phyloP scores from a whole-genome alignment of 768 basidiomycete genomes.

The Boletus coccyginus region DNA sequence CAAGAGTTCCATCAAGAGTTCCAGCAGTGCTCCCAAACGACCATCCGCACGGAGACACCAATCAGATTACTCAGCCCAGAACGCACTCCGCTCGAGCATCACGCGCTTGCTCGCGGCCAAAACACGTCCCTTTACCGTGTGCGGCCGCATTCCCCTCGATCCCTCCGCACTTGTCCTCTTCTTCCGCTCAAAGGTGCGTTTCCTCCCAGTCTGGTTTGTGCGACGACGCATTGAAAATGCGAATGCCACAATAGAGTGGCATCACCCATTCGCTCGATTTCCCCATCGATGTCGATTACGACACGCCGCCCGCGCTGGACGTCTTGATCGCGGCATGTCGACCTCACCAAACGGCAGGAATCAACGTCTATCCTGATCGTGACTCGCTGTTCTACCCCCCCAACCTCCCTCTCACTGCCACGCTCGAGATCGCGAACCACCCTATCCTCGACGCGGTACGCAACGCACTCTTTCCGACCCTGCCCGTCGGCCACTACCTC shows the following conservation, averaged over 20 bases:
- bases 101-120: slow-evolving; percentile 56
- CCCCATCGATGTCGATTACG: slow-evolving; percentile 73
- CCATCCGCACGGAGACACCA: slow-evolving; percentile 32
- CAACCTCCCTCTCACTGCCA: slow-evolving; percentile 67
- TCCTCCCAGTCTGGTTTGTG: background rate
- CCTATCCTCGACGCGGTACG: slow-evolving; percentile 79
- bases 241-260: slow-evolving; percentile 49
- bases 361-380: slow-evolving; percentile 52
- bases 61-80: slow-evolving; percentile 51
- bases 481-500: slow-evolving; percentile 69
- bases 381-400: slow-evolving; percentile 73
- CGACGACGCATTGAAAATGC: background rate
- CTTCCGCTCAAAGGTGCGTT: slow-evolving; percentile 71
- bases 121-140: slow-evolving; percentile 58
- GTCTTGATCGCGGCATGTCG: slow-evolving; percentile 74
- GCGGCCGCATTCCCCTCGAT: slow-evolving; percentile 70
- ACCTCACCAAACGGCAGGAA: slow-evolving; percentile 55
- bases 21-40: slow-evolving; percentile 29
- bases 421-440: slow-evolving; percentile 78
- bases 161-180: slow-evolving; percentile 66
- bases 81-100: slow-evolving; percentile 53
- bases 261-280: slow-evolving; percentile 81
- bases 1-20: slow-evolving; percentile 27
- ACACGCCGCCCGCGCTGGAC: slow-evolving; percentile 73
- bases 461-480: slow-evolving; percentile 65